Percentiles rank a stretch among this genome's conserved stretches.
phyloP scores from a whole-genome alignment of 108 stramenopile genomes.

The Bacterosira constricta region DNA sequence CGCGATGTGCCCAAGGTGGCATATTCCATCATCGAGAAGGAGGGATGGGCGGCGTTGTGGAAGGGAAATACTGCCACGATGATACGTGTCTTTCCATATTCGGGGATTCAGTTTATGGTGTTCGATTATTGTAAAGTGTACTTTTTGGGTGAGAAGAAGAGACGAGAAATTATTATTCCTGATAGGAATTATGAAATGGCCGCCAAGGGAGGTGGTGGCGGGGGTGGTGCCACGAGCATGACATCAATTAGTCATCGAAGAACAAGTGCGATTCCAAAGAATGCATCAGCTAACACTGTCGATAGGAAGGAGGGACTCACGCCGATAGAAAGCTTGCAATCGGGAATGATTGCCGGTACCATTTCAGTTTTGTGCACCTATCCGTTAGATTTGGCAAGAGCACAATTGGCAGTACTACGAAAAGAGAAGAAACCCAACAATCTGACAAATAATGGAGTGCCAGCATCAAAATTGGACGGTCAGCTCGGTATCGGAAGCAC shows the following conservation, averaged over 20 bases:
- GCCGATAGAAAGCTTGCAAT: constrained; percentile 80
- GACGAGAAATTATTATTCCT: not conserved
- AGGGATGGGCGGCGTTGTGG: constrained; percentile 90
- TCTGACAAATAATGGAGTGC: constrained; percentile 39
- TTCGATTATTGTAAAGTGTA: constrained; percentile 87
- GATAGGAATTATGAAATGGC: too few relatives aligned
- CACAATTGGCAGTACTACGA: constrained; percentile 92
- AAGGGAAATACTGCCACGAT: constrained; percentile 96
- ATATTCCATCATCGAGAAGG: constrained; percentile 62
- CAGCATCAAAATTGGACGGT: not conserved
- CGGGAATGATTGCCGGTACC: constrained; percentile 91
- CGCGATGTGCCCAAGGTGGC: constrained; percentile 70
- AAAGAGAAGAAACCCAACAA: constrained; percentile 31
- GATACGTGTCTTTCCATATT: constrained; percentile 96
- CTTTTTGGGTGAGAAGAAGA: constrained; percentile 46
- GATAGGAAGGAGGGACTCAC: constrained; percentile 61
- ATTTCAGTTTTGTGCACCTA: constrained; percentile 88
- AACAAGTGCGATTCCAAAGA: constrained; percentile 6
- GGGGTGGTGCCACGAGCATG: constrained; percentile 18
- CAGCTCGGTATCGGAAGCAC: too few relatives aligned
- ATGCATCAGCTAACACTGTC: not conserved
- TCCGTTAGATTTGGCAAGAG: constrained; percentile 94
- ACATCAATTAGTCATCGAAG: not conserved
- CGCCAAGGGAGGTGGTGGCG: not conserved
- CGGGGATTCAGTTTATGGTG: constrained; percentile 97